These are phyloP conservation scores for Cordyceps pruinosa DNA, from an alignment of 2,329 filamentous ascomycete genomes.

Conservation along the genomic window DNA sequence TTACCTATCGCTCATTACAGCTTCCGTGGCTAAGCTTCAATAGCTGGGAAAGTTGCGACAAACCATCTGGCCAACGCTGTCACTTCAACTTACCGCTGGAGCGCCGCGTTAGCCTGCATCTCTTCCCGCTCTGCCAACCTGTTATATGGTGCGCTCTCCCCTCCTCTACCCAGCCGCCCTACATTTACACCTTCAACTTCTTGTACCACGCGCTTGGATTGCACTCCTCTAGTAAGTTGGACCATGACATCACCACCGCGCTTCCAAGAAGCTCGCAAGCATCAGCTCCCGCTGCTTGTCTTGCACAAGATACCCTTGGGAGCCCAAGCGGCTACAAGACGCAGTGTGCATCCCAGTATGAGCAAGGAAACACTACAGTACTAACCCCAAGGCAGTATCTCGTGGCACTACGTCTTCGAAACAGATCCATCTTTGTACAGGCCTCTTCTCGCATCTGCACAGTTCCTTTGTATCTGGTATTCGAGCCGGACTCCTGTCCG, in stretches of 20 bases:
- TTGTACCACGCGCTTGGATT: background rate
- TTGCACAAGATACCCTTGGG: background rate
- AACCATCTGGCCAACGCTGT: background rate
- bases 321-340: background rate
- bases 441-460: background rate
- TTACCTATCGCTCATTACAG: background rate
- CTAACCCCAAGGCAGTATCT: background rate
- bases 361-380: background rate
- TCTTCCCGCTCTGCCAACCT: background rate
- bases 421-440: background rate
- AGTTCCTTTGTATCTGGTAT: background rate
- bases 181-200: background rate
- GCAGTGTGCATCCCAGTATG: background rate
- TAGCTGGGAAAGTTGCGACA: background rate
- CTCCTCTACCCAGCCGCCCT: background rate
- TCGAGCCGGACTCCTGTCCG: background rate
- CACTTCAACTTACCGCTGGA: background rate
- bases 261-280: background rate
- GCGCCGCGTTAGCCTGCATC: conserved; percentile 1
- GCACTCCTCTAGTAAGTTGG: background rate
- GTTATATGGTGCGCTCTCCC: conserved; percentile 5
- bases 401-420: background rate
- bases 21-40: background rate
- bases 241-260: background rate
- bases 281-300: background rate